A percentile compares a stretch with the other conserved stretches of the same genome.
Conservation (phyloP, 192 early-diverging fungal species). For the Rhizophagus prolifer region DNA sequence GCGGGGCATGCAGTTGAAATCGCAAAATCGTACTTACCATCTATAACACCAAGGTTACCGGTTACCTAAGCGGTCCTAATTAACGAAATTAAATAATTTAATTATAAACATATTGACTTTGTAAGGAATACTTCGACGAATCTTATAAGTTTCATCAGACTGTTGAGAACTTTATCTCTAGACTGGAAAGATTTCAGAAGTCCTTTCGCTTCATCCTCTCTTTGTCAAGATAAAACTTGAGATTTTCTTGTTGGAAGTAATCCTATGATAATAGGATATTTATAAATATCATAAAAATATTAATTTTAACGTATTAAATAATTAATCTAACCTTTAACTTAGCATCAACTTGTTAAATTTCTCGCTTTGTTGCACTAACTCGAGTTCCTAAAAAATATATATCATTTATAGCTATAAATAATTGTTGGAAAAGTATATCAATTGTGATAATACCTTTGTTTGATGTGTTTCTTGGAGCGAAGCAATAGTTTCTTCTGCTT, state of each 20-base stretch:
- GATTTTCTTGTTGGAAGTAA: conserved; percentile 40
- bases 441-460: conserved; percentile 35
- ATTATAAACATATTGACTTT: not conserved
- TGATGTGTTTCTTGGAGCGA: conserved; percentile 46
- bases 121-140: not conserved
- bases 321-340: conserved; percentile 5
- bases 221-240: conserved; percentile 49
- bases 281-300: not conserved
- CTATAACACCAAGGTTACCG: conserved; percentile 94
- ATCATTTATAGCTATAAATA: conserved; percentile 40
- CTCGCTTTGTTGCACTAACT: not conserved
- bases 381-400: conserved; percentile 33
- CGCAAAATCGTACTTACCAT: conserved; percentile 92
- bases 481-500: conserved; percentile 56
- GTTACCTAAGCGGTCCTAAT: conserved; percentile 84
- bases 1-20: conserved; percentile 85
- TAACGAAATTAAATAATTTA: not conserved
- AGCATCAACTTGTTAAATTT: not conserved
- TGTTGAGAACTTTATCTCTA: conserved; percentile 66
- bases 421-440: not conserved
- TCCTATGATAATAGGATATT: conserved; percentile 33
- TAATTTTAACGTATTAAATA: not conserved
- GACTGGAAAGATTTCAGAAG: conserved; percentile 63
- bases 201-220: conserved; percentile 68
- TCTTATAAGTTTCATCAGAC: conserved; percentile 65